phyloP scores from a whole-genome alignment of 176 grass and related monocot species.

The Carex scoparia region DNA sequence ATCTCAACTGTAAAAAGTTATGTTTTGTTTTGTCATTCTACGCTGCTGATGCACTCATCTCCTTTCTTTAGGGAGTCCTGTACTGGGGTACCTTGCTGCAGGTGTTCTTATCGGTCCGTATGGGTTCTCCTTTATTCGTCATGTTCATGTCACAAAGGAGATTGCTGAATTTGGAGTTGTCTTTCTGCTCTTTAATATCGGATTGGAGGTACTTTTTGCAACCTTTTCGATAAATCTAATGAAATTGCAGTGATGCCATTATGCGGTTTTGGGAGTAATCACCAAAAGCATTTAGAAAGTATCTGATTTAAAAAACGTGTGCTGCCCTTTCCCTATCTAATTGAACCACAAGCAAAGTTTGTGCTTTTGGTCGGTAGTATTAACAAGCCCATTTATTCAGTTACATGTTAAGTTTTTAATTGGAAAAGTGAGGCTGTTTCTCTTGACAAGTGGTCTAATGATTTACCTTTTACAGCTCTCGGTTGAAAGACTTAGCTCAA shows the following conservation, averaged over 20 bases:
- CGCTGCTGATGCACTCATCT: not conserved
- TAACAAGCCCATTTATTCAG: not conserved
- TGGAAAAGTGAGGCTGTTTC: not conserved
- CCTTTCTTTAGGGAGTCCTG: conserved; percentile 74
- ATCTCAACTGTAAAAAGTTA: not conserved
- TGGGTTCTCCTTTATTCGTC: conserved; percentile 81
- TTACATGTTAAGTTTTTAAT: conserved; percentile 1
- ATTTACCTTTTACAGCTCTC: conserved; percentile 61
- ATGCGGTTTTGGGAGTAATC: not conserved
- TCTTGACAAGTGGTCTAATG: not conserved
- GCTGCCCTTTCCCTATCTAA: not conserved
- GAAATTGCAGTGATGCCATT: not conserved
- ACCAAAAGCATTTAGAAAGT: not conserved
- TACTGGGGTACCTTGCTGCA: conserved; percentile 95
- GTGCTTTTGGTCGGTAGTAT: not conserved
- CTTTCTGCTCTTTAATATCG: conserved; percentile 98
- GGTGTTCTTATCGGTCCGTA: conserved; percentile 95
- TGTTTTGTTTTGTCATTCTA: not conserved
- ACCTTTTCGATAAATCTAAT: conserved; percentile 15
- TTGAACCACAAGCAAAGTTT: conserved; percentile 18
- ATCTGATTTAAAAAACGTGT: not conserved
- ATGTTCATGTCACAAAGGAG: conserved; percentile 95
- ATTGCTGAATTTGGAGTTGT: conserved; percentile 99
- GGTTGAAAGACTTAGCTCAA: conserved; percentile 96
- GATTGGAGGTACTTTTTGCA: conserved; percentile 76